These are phyloP conservation scores for Rhizophagus clarus DNA, from an alignment of 192 early-diverging fungal species.

Conservation along the genomic window DNA sequence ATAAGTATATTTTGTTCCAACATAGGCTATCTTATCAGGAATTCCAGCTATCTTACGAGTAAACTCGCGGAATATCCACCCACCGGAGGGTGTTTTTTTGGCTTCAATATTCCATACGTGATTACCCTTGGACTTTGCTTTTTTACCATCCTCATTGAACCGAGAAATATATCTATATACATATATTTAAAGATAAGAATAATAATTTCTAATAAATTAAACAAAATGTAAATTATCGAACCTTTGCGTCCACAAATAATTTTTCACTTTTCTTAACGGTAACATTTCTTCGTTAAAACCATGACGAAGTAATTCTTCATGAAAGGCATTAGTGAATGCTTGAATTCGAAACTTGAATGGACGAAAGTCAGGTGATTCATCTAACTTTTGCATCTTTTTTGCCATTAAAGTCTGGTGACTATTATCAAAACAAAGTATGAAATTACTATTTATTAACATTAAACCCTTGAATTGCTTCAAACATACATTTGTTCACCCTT, in stretches of 20 bases:
- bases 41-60: slow-evolving; percentile 65
- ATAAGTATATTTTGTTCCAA: slow-evolving; percentile 67
- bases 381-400: slow-evolving; percentile 73
- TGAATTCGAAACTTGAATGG: slow-evolving; percentile 87
- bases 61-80: slow-evolving; percentile 78
- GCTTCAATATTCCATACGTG: slow-evolving; percentile 85
- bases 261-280: slow-evolving; percentile 66
- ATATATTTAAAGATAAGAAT: background rate
- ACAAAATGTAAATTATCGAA: background rate
- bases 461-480: background rate
- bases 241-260: slow-evolving; percentile 72
- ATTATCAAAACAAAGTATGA: background rate
- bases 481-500: slow-evolving; percentile 73
- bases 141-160: slow-evolving; percentile 82
- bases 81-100: slow-evolving; percentile 62
- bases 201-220: background rate
- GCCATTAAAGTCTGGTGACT: slow-evolving; percentile 78
- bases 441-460: slow-evolving; percentile 6
- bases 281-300: slow-evolving; percentile 68
- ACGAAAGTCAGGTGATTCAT: slow-evolving; percentile 71
- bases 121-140: slow-evolving; percentile 77
- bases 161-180: slow-evolving; percentile 63
- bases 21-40: slow-evolving; percentile 63
- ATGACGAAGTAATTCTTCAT: slow-evolving; percentile 61
- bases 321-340: slow-evolving; percentile 76